Conservation (phyloP, 2,329 filamentous ascomycete species). For the Penicillium janthinellum region DNA sequence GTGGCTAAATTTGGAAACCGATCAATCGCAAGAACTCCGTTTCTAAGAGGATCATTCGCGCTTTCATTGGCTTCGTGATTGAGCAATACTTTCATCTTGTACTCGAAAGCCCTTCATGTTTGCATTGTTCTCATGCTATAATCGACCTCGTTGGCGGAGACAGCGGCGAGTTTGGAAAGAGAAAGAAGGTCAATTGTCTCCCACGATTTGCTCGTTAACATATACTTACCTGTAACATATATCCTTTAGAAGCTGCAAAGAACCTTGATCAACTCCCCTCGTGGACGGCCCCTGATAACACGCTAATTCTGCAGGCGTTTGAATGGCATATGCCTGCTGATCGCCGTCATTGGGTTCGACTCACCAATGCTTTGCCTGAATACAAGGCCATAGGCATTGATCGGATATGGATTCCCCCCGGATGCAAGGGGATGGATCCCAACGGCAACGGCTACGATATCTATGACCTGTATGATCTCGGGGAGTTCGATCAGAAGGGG, state of each 20-base stretch:
- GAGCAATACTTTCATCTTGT: neutral
- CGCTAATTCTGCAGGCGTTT: constrained; percentile 68
- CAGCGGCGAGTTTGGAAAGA: constrained; percentile 1
- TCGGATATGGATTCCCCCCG: constrained; percentile 69
- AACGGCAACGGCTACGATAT: constrained; percentile 69
- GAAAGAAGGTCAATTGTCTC: constrained; percentile 13
- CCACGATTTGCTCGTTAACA: neutral
- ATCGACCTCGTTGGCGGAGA: constrained; percentile 7
- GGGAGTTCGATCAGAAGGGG: constrained; percentile 74
- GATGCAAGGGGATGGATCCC: constrained; percentile 66
- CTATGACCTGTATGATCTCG: constrained; percentile 70
- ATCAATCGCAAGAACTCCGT: neutral
- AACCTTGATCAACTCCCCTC: constrained; percentile 32
- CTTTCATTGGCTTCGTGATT: neutral
- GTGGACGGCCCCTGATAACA: constrained; percentile 38
- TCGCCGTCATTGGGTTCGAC: constrained; percentile 62
- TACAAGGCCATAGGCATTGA: constrained; percentile 64
- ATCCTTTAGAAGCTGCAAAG: constrained; percentile 17
- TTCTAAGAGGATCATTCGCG: neutral
- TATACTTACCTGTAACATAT: neutral
- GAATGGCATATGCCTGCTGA: constrained; percentile 72
- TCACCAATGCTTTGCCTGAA: constrained; percentile 54
- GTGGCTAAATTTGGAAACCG: neutral
- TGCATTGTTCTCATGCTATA: constrained; percentile 11
- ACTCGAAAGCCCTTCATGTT: constrained; percentile 4